These are phyloP conservation scores for Cladobotryum protrusum DNA, from an alignment of 2,329 filamentous ascomycete genomes.

Conservation along the genomic window DNA sequence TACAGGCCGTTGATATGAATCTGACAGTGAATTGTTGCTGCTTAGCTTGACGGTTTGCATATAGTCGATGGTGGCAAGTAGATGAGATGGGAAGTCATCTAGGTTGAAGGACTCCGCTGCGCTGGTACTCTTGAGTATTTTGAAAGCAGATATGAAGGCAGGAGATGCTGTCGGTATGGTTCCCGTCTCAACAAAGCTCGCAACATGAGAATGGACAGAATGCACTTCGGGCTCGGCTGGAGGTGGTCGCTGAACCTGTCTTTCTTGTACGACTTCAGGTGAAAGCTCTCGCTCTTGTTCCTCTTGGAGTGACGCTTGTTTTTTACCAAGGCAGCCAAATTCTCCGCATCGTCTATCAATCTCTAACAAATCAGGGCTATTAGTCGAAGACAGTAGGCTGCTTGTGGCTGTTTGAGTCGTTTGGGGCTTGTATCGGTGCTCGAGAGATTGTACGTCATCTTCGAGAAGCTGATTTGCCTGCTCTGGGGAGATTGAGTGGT, in stretches of 20 bases:
- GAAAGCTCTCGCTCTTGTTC: constrained; percentile 65
- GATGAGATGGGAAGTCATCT: constrained; percentile 9
- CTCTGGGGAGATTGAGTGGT: not conserved
- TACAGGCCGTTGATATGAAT: constrained; percentile 18
- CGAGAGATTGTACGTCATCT: constrained; percentile 45
- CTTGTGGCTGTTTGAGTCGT: not conserved
- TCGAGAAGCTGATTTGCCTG: constrained; percentile 46
- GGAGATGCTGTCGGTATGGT: not conserved
- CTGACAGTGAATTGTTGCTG: constrained; percentile 2
- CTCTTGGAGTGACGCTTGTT: constrained; percentile 30
- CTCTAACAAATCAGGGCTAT: not conserved
- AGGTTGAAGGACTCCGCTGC: constrained; percentile 14
- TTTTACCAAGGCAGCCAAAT: not conserved
- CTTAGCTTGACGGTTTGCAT: constrained; percentile 1
- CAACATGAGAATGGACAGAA: constrained; percentile 36
- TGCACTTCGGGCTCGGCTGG: constrained; percentile 32
- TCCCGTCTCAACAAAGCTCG: not conserved
- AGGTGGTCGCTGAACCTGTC: constrained; percentile 44
- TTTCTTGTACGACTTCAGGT: constrained; percentile 57
- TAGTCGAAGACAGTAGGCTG: too few relatives aligned
- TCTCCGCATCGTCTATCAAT: not conserved
- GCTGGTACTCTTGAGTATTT: constrained; percentile 10
- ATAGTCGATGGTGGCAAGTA: constrained; percentile 10
- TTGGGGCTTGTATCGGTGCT: constrained; percentile 40
- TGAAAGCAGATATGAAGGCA: constrained; percentile 15